These are phyloP conservation scores for Chrysanthemum makinoi DNA, from an alignment of 129 eudicot species.

Conservation along the genomic window DNA sequence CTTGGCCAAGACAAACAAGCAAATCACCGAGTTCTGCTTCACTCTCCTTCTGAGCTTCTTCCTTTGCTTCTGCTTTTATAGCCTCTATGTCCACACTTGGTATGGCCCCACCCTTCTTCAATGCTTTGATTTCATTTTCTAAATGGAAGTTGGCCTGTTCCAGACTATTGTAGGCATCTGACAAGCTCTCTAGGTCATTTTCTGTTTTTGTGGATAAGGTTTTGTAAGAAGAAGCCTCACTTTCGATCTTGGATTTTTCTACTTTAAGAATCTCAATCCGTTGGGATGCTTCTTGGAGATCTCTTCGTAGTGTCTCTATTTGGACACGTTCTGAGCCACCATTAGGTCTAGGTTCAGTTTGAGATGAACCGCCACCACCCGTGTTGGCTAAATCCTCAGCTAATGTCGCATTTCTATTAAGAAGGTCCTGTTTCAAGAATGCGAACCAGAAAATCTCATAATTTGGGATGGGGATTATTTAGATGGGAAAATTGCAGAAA, in stretches of 20 bases:
- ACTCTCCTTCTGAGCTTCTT: constrained; percentile 87
- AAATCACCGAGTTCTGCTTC: constrained; percentile 81
- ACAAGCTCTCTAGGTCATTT: constrained; percentile 74
- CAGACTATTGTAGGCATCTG: constrained; percentile 84
- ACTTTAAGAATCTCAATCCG: constrained; percentile 51
- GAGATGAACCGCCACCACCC: constrained; percentile 50
- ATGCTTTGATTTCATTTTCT: constrained; percentile 61
- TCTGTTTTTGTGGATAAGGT: constrained; percentile 52
- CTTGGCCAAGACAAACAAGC: constrained; percentile 89
- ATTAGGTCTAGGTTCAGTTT: constrained; percentile 39
- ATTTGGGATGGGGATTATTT: background rate
- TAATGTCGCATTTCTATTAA: constrained; percentile 65
- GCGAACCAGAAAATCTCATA: background rate
- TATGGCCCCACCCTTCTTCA: constrained; percentile 47
- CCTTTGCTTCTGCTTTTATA: constrained; percentile 72
- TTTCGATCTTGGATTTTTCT: constrained; percentile 57
- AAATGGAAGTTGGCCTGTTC: constrained; percentile 76
- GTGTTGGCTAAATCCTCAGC: constrained; percentile 65
- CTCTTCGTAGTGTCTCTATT: constrained; percentile 57
- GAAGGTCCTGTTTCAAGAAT: constrained; percentile 54
- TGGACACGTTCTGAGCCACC: constrained; percentile 62
- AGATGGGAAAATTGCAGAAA: background rate
- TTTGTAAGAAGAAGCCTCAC: constrained; percentile 47
- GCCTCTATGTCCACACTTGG: constrained; percentile 47
- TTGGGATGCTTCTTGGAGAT: constrained; percentile 64